These are phyloP conservation scores for Carex cristatella DNA, from an alignment of 176 grass and related monocot genomes.

Conservation along the genomic window DNA sequence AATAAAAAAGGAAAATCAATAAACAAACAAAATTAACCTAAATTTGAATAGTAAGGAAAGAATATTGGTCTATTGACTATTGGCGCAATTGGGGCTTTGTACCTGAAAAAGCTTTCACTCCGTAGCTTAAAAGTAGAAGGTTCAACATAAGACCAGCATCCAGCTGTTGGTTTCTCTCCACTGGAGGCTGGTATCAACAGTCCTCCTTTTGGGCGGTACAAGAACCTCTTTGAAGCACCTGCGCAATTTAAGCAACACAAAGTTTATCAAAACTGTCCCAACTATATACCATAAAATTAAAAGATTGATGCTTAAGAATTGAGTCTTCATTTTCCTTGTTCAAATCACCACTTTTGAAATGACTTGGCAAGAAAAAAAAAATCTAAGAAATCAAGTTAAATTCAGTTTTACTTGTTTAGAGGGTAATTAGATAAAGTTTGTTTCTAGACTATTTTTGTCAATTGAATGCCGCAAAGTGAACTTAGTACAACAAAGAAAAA, in stretches of 20 bases:
- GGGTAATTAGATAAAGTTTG: neutral
- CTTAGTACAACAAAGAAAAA: constrained; percentile 7
- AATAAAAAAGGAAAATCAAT: neutral
- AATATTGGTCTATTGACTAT: neutral
- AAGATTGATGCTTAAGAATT: neutral
- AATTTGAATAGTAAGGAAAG: neutral
- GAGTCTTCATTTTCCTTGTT: constrained; percentile 6
- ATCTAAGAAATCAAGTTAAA: neutral
- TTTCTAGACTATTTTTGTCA: constrained; percentile 1
- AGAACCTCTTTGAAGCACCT: constrained; percentile 76
- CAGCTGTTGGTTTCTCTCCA: constrained; percentile 41
- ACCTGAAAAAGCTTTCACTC: constrained; percentile 87
- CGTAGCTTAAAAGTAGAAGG: constrained; percentile 85
- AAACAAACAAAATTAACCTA: neutral
- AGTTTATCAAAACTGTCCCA: neutral
- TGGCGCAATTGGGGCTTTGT: neutral
- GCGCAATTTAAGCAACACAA: neutral
- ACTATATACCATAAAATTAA: neutral
- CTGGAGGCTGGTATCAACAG: constrained; percentile 40
- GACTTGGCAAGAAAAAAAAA: neutral
- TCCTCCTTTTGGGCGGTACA: constrained; percentile 68
- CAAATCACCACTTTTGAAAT: neutral
- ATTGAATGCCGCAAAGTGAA: constrained; percentile 8
- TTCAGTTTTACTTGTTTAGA: neutral
- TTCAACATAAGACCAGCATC: constrained; percentile 73